These are phyloP conservation scores for Fusarium sp. DNA, from an alignment of 2,329 filamentous ascomycete species.

Conservation along the genomic window DNA sequence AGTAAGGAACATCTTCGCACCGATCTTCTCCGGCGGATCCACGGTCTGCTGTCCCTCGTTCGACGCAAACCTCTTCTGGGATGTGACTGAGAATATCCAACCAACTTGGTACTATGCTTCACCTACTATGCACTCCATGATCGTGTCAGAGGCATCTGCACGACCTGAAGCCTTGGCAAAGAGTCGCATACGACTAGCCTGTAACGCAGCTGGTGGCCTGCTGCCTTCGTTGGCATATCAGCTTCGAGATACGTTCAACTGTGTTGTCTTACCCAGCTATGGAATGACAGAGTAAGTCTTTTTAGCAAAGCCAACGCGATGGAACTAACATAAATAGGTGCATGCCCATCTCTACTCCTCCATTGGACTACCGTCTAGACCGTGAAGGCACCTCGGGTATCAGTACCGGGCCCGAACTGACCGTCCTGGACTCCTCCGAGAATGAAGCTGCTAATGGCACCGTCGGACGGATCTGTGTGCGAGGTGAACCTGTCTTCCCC, in stretches of 20 bases:
- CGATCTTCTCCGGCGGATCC: background rate
- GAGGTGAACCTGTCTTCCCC: slow-evolving; percentile 7
- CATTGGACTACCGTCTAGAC: slow-evolving; percentile 8
- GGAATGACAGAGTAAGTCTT: slow-evolving; percentile 25
- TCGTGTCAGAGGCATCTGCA: slow-evolving; percentile 5
- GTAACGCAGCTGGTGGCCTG: slow-evolving; percentile 11
- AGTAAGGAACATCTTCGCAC: slow-evolving; percentile 15
- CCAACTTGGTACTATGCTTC: slow-evolving; percentile 27
- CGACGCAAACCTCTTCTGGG: slow-evolving; percentile 20
- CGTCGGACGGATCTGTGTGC: slow-evolving; percentile 13
- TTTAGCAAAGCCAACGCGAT: rapidly evolving
- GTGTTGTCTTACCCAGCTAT: slow-evolving; percentile 12
- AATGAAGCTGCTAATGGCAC: background rate
- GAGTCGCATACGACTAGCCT: slow-evolving; percentile 8
- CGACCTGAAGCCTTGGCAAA: background rate
- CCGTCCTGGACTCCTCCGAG: slow-evolving; percentile 13
- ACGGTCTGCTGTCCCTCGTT: slow-evolving; percentile 18
- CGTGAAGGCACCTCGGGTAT: slow-evolving; percentile 16
- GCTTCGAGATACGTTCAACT: background rate
- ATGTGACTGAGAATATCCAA: slow-evolving; percentile 5
- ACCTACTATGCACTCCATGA: slow-evolving; percentile 14
- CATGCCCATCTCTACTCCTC: slow-evolving; percentile 13
- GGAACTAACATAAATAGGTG: background rate
- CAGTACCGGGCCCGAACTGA: slow-evolving; percentile 18
- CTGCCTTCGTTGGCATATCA: slow-evolving; percentile 4